Evolutionary conservation across 441 rosid genomes (phyloP), one percentile per base, ranked within the genome.

Genomic region (Gossypium gossypioides): DNA sequence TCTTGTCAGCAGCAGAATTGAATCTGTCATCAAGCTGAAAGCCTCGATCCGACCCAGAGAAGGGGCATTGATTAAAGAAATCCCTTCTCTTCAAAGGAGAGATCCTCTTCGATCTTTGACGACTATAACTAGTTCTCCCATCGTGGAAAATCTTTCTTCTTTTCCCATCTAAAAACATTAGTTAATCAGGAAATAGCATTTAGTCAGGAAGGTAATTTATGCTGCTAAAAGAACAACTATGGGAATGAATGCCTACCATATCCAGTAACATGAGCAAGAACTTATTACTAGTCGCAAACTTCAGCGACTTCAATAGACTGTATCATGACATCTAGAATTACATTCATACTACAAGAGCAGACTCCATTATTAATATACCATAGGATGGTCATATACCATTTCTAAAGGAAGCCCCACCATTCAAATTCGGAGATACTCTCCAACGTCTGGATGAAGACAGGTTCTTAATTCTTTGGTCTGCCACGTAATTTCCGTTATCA

Each of bases 71-170:
- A 52, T 80, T 76, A 73, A 81, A 75, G 54, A 83, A 76, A 80
- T 84, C 87, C 78, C 85, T 83, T 78, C 78, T 84, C 79, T 84
- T 86, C 74, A 78, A 81, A 69, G 83, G 80, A 76, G 68, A 66
- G 18, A 77, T 78, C 71, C 75, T 72, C 32, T 80, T 76, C 42
- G 81, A 72, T 72, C 80, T 83, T 50, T 76, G 84, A 60, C 77
- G 81, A 58, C 73, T 72, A 69, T 78, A 64, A 58, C 56, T 59
- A 21, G 72, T 56, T 72, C 75, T 77, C 66, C 83, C 83, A 48
- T 74, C 78, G n/a, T 40, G 75, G 71, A 51, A 76, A 59, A 62
- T 24, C 60, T 78, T 62, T 76, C 74, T 89, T 75, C 70, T 69
- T 61, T 79, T 82, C 59, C 79, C 77, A 61, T 89, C 90, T 79